Evolutionary conservation across 495 filamentous ascomycete species (phyloP).

Genomic region (Chaetomidium leptoderma): DNA sequence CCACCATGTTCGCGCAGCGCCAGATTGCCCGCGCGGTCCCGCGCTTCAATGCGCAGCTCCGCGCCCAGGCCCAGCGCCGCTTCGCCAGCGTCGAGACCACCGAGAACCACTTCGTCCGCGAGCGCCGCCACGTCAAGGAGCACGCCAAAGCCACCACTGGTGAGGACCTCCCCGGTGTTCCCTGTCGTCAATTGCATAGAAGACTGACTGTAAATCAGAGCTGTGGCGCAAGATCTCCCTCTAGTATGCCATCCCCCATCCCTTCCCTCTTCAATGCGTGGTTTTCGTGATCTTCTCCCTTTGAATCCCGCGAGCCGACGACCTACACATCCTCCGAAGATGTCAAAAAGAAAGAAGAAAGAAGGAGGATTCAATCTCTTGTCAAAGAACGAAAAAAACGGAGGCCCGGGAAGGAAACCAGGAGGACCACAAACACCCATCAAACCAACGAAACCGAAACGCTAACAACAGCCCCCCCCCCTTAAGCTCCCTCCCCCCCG

Average conservation of each 20-base stretch:
- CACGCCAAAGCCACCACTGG: constrained; percentile 77
- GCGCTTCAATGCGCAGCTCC: constrained; percentile 54
- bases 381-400: not conserved
- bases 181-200: not conserved
- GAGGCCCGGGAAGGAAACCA: not conserved
- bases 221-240: constrained; percentile 91
- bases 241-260: constrained; percentile 59
- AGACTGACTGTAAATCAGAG: constrained; percentile 50
- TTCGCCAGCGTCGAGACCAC: constrained; percentile 56
- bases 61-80: constrained; percentile 62
- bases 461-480: constrained; percentile 13
- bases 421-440: constrained; percentile 1
- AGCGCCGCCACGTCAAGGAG: constrained; percentile 77
- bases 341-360: not conserved
- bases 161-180: constrained; percentile 37
- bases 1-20: constrained; percentile 60
- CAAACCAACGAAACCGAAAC: not conserved
- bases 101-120: constrained; percentile 84
- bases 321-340: not conserved
- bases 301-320: not conserved
- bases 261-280: constrained; percentile 15
- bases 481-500: constrained; percentile 61
- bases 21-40: constrained; percentile 55
- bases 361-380: not conserved
- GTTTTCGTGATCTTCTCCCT: constrained; percentile 28